Conservation (phyloP, 345 rosid species). For the Acer campestre region DNA sequence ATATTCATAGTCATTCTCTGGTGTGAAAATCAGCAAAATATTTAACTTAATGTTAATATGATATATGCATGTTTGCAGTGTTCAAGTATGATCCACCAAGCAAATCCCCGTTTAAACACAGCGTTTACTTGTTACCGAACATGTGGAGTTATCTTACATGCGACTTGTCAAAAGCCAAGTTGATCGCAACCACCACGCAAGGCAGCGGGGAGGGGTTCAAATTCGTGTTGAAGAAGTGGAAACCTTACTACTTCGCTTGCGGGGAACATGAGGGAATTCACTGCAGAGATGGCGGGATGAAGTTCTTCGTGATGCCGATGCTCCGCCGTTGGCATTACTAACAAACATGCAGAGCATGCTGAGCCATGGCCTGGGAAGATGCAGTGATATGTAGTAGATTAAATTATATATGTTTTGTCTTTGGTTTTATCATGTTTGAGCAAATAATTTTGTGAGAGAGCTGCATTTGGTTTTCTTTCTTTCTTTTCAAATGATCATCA, state of each 20-base stretch:
- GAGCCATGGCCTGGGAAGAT: too few species aligned
- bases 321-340: constrained; percentile 31
- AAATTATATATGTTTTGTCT: too few species aligned
- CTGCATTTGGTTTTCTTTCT: too few species aligned
- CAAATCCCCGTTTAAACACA: constrained; percentile 49
- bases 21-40: too few species aligned
- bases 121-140: constrained; percentile 60
- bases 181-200: constrained; percentile 52
- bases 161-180: constrained; percentile 46
- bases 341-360: too few species aligned
- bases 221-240: constrained; percentile 45
- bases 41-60: too few species aligned
- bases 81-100: constrained; percentile 69
- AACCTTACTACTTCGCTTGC: constrained; percentile 66
- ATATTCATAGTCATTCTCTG: too few species aligned
- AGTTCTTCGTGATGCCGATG: constrained; percentile 58
- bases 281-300: constrained; percentile 69
- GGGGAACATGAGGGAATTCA: constrained; percentile 63
- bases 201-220: constrained; percentile 67
- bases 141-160: constrained; percentile 50
- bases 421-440: too few species aligned
- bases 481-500: too few species aligned
- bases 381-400: too few species aligned
- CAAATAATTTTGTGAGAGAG: too few species aligned
- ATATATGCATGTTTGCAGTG: constrained; percentile 44